Evolutionary conservation across 2,329 filamentous ascomycete genomes (phyloP), one percentile per base, ranked within the genome.

Genomic region (Ascochyta fabae): DNA sequence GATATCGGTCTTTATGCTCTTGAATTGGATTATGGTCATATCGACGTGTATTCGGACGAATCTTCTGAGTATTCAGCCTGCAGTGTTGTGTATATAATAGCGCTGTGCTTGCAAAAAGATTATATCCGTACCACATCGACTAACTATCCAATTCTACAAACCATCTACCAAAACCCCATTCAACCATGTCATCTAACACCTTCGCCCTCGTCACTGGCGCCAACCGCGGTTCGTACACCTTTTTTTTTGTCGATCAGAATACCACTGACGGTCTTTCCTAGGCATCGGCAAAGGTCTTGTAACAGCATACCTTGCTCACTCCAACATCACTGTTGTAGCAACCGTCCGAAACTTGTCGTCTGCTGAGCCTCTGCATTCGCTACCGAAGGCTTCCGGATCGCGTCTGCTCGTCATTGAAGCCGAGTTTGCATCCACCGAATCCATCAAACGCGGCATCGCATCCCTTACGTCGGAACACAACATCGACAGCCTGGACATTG

Each of bases 251-350:
- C 36, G 10, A 59, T 60, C 23, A 67, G 66, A 16, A 6, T 0
- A 5, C 31, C 23, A 44, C 39, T 45, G 15, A 55, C 38, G 9
- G 3, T 3, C 22, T 19, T n/a, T 19, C 27, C 10, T 29, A 75
- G 75, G 73, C 10, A 70, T 76, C 50, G 78, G 78, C 2, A 62
- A 71, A 9, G 70, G 66, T 5, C 60, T 78, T 9, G 60, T 70
- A 41, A 48, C 66, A 34, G 23, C 46, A 3, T 77, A 77, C 59
- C 75, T 81, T 35, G 54, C 61, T 1, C 64, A 71, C 1, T 73
- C 78, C 1, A 64, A 75, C 39, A 74, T 71, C 16, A 77, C 66
- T 16, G 74, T 80, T 36, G 73, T 81, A 13, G 77, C 75, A 19
- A 75, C 74, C 6, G 68, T 78, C 27, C 77, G 78, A 22, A 64